These are phyloP conservation scores for Paracorniculantispora psalliotae DNA, from an alignment of 2,329 filamentous ascomycete genomes.

Conservation along the genomic window DNA sequence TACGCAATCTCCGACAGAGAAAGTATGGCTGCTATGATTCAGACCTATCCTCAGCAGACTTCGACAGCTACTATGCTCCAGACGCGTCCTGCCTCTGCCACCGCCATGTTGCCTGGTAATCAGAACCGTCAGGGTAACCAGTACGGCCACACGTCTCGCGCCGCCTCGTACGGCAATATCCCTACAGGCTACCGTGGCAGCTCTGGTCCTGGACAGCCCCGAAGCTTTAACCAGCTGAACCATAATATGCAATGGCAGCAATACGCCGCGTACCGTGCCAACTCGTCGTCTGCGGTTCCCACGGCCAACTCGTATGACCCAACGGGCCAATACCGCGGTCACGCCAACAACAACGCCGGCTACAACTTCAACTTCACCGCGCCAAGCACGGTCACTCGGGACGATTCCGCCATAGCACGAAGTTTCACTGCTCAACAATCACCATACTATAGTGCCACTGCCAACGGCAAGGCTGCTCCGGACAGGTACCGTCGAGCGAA, in stretches of 20 bases:
- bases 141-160: slow-evolving; percentile 33
- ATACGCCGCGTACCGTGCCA: slow-evolving; percentile 42
- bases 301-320: slow-evolving; percentile 25
- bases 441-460: slow-evolving; percentile 38
- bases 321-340: slow-evolving; percentile 24
- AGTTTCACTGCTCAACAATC: slow-evolving; percentile 41
- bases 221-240: slow-evolving; percentile 67
- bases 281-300: slow-evolving; percentile 40
- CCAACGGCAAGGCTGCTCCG: slow-evolving; percentile 47
- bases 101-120: slow-evolving; percentile 43
- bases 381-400: slow-evolving; percentile 40
- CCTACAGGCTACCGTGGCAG: slow-evolving; percentile 50
- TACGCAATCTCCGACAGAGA: neutral
- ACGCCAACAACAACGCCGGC: slow-evolving; percentile 34
- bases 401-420: slow-evolving; percentile 46
- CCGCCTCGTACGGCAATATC: slow-evolving; percentile 24
- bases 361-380: slow-evolving; percentile 33
- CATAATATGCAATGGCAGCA: slow-evolving; percentile 49
- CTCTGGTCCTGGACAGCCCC: slow-evolving; percentile 63
- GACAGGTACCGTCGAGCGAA: slow-evolving; percentile 75
- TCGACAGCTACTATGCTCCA: slow-evolving; percentile 71
- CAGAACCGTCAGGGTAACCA: slow-evolving; percentile 47
- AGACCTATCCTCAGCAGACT: slow-evolving; percentile 73
- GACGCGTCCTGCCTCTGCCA: slow-evolving; percentile 57
- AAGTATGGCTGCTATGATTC: slow-evolving; percentile 81